Evolutionary conservation across 2,329 filamentous ascomycete species (phyloP), one percentile per base, ranked within the genome.

Genomic region (Exophiala sp.): DNA sequence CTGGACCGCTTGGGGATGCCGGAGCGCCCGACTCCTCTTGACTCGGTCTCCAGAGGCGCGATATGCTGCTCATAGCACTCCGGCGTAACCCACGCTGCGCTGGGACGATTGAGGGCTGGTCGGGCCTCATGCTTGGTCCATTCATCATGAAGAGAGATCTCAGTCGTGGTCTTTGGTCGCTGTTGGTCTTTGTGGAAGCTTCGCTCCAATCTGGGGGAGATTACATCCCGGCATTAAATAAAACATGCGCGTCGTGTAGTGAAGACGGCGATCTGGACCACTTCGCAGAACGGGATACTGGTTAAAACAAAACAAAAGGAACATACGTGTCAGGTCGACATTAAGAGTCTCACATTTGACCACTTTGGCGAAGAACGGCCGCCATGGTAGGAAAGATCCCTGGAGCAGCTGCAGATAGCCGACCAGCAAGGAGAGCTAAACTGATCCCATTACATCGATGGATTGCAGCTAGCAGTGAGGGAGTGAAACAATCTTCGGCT

Each of bases 401-500:
- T n/a, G 30, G 40, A 10, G 11, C 21, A 22, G 3, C 13, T 23
- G 19, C 38, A 24, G 16, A 32, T 9, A n/a, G 29, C 11, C 29
- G 11, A n/a, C 29, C 38, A 41, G 16, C 19, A 9, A 24, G 38
- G 11, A 22, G 1, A 13, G 38, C 13, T 10, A 13, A 41, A 3
- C 7, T 3, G 22, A 3, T 11, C 19, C 19, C 6, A 27, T 27
- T 27, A 41, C 2, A 23, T 41, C 4, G 38, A 24, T 30, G 3
- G 37, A 55, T 52, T 55, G 41, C 23, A 30, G 22, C 14, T 19
- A 21, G n/a, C 29, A n/a, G 23, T 19, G 38, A 48, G 40, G 32
- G 19, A 41, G 43, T 56, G 54, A 56, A 53, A 56, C 54, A 37
- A 53, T 43, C 44, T 32, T 18, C 8, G 41, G 30, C 48, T 21